Evolutionary conservation across 148 eudicot genomes (phyloP), one percentile per base, ranked within the genome.

Genomic region (Cornus florida): DNA sequence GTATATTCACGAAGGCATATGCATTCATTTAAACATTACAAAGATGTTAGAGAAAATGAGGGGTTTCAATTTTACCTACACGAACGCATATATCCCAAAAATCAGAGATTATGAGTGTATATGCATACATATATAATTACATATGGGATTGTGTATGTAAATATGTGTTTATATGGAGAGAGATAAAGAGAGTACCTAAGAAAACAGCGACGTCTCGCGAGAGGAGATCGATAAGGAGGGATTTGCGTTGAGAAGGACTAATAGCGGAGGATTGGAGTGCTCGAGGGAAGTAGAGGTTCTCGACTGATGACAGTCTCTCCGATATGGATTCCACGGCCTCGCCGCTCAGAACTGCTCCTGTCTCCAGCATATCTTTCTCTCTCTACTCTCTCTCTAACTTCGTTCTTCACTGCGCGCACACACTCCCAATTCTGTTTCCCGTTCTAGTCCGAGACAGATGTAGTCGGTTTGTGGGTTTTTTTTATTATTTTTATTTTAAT

Each of bases 251-350:
- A 43, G 91, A 75, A 35, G 97, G 90, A 24, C 81, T 57, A 38
- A 88, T 66, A 64, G 95, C 89, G 73, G 81, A 75, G 68, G 97
- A 75, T 35, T 89, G 87, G 70, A 88, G 77, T 43, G 91, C 88
- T 69, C 91, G 93, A 3, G 99, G 98, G 64, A 92, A 96, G 78
- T 96, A 96, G 46, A 96, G 89, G 80, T 91, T 85, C 3, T 96
- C 98, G 20, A 93, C 67, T 46, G 76, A 70, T 19, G 97, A 96
- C 28, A 96, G 66, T 67, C 99, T 82, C 22, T 80, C 91, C 2
- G 92, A 77, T 38, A 94, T 88, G 71, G 60, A 83, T 68, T 91
- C 97, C 81, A 78, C 88, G 69, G 90, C 80, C 78, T 83, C 86
- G 39, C 20, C 76, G 32, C 89, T 79, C 31, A 87, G 48, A 14